phyloP scores from a whole-genome alignment of 805 yeast genomes.

The Teunomyces aglyptinius region DNA sequence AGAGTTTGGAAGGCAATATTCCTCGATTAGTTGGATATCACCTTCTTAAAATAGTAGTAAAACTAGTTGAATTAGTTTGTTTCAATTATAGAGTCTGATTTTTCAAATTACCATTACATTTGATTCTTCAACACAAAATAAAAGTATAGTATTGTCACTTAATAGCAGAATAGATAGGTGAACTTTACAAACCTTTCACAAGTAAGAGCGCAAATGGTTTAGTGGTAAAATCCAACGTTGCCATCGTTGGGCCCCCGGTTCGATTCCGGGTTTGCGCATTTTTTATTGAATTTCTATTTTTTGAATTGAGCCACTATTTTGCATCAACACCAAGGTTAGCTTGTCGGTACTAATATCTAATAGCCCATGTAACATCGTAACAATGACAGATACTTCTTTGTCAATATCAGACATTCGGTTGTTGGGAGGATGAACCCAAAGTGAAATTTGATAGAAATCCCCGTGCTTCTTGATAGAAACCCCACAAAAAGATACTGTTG shows the following conservation, averaged over 20 bases:
- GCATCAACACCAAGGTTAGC: background rate
- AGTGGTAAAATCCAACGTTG: conserved; percentile 24
- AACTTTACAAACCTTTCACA: too few relatives aligned
- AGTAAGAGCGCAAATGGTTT: conserved; percentile 17
- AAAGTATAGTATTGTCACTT: too few relatives aligned
- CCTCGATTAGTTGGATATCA: too few relatives aligned
- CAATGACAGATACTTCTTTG: background rate
- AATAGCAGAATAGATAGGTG: too few relatives aligned
- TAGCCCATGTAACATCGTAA: conserved; percentile 5
- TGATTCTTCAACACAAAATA: too few relatives aligned
- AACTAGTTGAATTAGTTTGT: too few relatives aligned
- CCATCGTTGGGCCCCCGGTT: conserved; percentile 25
- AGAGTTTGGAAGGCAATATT: too few relatives aligned
- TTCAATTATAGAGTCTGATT: too few relatives aligned
- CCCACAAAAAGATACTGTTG: conserved; percentile 10
- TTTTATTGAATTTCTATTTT: conserved; percentile 4
- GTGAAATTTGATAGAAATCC: conserved; percentile 3
- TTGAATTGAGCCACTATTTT: background rate
- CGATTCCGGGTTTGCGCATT: conserved; percentile 22
- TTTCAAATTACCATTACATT: too few relatives aligned
- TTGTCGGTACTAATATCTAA: background rate
- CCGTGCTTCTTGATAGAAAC: conserved; percentile 4
- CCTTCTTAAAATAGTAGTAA: too few relatives aligned
- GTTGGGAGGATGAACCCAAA: conserved; percentile 5
- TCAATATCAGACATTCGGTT: background rate